Conservation (phyloP, 352 stramenopile species). For the Phytophthora boehmeriae region DNA sequence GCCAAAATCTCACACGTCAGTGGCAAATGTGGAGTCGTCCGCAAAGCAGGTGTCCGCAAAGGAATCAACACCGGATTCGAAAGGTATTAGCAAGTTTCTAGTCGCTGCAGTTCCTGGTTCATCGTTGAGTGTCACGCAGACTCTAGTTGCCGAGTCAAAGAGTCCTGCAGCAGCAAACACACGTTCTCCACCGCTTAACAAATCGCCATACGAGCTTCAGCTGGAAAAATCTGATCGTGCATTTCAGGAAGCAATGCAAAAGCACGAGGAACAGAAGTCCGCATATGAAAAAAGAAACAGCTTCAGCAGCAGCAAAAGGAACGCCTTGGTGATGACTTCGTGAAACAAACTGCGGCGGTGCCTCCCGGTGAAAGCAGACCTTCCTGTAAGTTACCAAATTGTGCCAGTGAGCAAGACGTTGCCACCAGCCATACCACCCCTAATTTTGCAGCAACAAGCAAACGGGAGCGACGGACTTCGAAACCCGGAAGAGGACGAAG, state of each 20-base stretch:
- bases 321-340: not conserved
- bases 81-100: not conserved
- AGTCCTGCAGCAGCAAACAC: not conserved
- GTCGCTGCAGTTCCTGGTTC: not conserved
- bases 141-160: not conserved
- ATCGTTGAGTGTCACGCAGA: not conserved
- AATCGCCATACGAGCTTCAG: constrained; percentile 51
- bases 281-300: constrained; percentile 45
- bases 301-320: constrained; percentile 27
- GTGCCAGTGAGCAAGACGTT: constrained; percentile 16
- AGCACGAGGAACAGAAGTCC: constrained; percentile 43
- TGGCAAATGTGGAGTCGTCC: constrained; percentile 6
- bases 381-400: constrained; percentile 21
- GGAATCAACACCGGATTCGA: not conserved
- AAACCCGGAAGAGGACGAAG: constrained; percentile 1
- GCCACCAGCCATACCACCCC: constrained; percentile 19
- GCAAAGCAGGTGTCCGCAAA: not conserved
- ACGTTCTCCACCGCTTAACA: constrained; percentile 11
- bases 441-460: constrained; percentile 7
- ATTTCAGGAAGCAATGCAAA: constrained; percentile 47
- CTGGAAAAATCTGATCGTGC: constrained; percentile 50
- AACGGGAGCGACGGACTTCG: constrained; percentile 4
- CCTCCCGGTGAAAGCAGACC: not conserved
- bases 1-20: constrained; percentile 1
- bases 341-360: not conserved